These are phyloP conservation scores for Penicillium goetzii DNA, from an alignment of 495 filamentous ascomycete genomes.

Conservation along the genomic window DNA sequence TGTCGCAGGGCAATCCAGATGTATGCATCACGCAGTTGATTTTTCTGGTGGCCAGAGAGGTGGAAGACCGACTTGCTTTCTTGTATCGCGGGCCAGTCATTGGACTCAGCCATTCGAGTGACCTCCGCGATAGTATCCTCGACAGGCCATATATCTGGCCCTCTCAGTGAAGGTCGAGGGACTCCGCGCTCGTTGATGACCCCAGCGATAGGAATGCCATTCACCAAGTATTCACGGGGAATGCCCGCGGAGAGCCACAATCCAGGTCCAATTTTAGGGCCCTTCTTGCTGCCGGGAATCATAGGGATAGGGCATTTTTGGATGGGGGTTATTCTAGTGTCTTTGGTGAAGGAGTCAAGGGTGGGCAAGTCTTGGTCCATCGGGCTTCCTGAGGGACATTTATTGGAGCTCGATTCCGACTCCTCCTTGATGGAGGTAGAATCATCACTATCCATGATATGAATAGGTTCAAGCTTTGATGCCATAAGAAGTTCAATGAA, in stretches of 20 bases:
- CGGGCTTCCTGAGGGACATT: not conserved
- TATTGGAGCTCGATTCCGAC: not conserved
- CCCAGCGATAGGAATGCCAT: slow-evolving; percentile 1
- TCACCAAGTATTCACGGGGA: not conserved
- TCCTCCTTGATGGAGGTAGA: not conserved
- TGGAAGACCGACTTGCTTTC: slow-evolving; percentile 1
- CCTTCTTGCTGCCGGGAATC: not conserved
- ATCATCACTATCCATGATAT: not conserved
- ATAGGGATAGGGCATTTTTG: not conserved
- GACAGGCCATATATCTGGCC: not conserved
- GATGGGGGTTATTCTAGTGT: not conserved
- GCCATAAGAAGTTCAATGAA: too few relatives aligned
- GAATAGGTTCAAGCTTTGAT: not conserved
- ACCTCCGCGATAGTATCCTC: not conserved
- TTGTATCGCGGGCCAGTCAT: not conserved
- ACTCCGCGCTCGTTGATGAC: slow-evolving; percentile 3
- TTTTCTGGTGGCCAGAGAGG: not conserved
- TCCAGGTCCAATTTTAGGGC: not conserved
- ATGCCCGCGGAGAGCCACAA: slow-evolving; percentile 2
- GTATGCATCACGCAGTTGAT: slow-evolving; percentile 2
- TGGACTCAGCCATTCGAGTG: not conserved
- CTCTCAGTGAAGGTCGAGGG: slow-evolving; percentile 5
- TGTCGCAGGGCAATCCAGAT: slow-evolving; percentile 2
- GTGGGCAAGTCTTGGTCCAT: not conserved
- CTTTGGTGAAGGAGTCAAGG: not conserved